Conservation (phyloP, 441 rosid species). For the Eugenia klotzschiana region DNA sequence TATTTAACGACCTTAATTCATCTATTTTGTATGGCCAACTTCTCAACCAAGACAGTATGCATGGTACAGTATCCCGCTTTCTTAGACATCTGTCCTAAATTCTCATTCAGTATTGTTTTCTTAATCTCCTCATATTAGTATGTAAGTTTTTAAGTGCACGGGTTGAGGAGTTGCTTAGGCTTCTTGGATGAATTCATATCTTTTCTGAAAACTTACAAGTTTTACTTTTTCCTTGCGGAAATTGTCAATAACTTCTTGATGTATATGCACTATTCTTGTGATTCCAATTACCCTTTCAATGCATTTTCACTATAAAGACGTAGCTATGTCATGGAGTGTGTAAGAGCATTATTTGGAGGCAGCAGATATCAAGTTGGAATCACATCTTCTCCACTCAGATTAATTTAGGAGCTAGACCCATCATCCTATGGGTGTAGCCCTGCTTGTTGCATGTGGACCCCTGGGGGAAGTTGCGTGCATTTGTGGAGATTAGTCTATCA, state of each 20-base stretch:
- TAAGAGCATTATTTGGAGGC: background rate
- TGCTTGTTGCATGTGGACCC: background rate
- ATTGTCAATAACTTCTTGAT: background rate
- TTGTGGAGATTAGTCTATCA: background rate
- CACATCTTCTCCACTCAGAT: background rate
- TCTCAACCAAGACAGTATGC: slow-evolving; percentile 14
- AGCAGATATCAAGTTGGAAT: background rate
- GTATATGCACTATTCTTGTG: background rate
- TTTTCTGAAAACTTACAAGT: background rate
- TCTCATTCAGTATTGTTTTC: background rate
- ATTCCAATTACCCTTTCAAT: background rate
- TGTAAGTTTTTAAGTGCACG: background rate
- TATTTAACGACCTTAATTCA: slow-evolving; percentile 48
- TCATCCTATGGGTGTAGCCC: background rate
- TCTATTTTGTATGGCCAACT: slow-evolving; percentile 48
- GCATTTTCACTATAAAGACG: background rate
- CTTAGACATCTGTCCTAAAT: background rate
- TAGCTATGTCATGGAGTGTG: background rate
- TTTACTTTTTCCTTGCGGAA: background rate
- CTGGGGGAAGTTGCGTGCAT: background rate
- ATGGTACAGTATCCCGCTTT: slow-evolving; percentile 23
- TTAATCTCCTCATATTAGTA: background rate
- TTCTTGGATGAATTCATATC: background rate
- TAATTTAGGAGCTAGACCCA: background rate
- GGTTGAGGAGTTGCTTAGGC: background rate